These are phyloP conservation scores for Globisporangium alternatum DNA, from an alignment of 352 stramenopile genomes.

Conservation along the genomic window DNA sequence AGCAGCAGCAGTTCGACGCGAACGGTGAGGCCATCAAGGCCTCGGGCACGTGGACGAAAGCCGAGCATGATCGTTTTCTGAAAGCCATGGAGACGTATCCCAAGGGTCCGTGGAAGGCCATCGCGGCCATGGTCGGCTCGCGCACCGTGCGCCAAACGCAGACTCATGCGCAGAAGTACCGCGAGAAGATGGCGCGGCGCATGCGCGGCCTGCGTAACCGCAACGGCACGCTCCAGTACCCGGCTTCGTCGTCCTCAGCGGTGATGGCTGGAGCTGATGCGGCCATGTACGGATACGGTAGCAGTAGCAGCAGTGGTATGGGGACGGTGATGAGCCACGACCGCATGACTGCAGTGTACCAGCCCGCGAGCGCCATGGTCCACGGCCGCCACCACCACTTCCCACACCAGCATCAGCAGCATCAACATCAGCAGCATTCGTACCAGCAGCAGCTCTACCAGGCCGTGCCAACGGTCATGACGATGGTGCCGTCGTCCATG, in stretches of 20 bases:
- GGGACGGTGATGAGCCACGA: conserved; percentile 9
- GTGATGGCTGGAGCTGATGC: not conserved
- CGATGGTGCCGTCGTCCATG: conserved; percentile 18
- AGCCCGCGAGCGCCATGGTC: not conserved
- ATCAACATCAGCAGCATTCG: not conserved
- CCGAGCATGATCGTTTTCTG: conserved; percentile 24
- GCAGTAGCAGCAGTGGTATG: not conserved
- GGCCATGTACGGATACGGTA: not conserved
- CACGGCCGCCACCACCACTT: conserved; percentile 9
- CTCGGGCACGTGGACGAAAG: conserved; percentile 22
- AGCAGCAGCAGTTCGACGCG: conserved; percentile 51
- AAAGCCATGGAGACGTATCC: conserved; percentile 25
- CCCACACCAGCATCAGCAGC: conserved; percentile 5
- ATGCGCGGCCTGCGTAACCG: conserved; percentile 22
- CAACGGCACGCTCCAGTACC: conserved; percentile 17
- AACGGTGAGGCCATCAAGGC: conserved; percentile 28
- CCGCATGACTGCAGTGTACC: conserved; percentile 8
- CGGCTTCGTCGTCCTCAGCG: not conserved
- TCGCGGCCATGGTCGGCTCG: conserved; percentile 24
- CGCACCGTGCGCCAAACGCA: conserved; percentile 22
- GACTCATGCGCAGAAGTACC: conserved; percentile 42
- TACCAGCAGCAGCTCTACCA: conserved; percentile 13
- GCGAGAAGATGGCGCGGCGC: conserved; percentile 20
- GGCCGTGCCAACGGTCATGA: conserved; percentile 1
- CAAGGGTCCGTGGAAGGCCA: conserved; percentile 22